These are phyloP conservation scores for Fragaria vesca DNA, from an alignment of 306 rosid genomes.

Conservation along the genomic window DNA sequence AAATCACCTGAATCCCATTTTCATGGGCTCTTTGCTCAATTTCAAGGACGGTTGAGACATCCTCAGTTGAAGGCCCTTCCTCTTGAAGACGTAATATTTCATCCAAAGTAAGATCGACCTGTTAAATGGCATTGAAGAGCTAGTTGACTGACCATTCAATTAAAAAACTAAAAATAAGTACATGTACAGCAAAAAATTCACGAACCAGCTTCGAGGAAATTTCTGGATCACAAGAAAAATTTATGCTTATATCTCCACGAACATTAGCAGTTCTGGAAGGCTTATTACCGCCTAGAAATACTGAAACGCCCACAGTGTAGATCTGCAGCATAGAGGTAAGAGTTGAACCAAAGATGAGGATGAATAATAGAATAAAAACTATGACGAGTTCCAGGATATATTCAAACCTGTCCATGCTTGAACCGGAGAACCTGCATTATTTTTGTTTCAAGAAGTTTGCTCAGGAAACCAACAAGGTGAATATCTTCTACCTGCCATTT, in stretches of 20 bases:
- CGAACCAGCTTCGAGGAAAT: conserved; percentile 87
- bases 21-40: conserved; percentile 96
- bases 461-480: conserved; percentile 80
- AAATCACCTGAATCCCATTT: conserved; percentile 89
- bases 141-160: conserved; percentile 15
- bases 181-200: conserved; percentile 11
- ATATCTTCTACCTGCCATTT: conserved; percentile 83
- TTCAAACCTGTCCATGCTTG: conserved; percentile 86
- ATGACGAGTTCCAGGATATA: conserved; percentile 10
- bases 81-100: conserved; percentile 90
- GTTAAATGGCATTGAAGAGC: conserved; percentile 31
- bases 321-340: conserved; percentile 53
- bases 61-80: conserved; percentile 86
- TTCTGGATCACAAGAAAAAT: conserved; percentile 93
- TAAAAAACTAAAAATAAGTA: neutral
- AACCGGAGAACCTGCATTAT: conserved; percentile 92
- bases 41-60: conserved; percentile 79
- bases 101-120: conserved; percentile 90
- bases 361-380: conserved; percentile 20
- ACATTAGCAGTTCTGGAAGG: conserved; percentile 82
- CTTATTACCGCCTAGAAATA: conserved; percentile 91
- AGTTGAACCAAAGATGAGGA: conserved; percentile 19
- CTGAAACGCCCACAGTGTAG: conserved; percentile 84
- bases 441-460: conserved; percentile 94
- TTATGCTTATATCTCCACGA: conserved; percentile 88